A percentile compares a stretch with the other conserved stretches of the same genome.
Evolutionary conservation across 2,329 filamentous ascomycete species (phyloP).

Genomic region (Pseudocercospora pini-densiflorae): DNA sequence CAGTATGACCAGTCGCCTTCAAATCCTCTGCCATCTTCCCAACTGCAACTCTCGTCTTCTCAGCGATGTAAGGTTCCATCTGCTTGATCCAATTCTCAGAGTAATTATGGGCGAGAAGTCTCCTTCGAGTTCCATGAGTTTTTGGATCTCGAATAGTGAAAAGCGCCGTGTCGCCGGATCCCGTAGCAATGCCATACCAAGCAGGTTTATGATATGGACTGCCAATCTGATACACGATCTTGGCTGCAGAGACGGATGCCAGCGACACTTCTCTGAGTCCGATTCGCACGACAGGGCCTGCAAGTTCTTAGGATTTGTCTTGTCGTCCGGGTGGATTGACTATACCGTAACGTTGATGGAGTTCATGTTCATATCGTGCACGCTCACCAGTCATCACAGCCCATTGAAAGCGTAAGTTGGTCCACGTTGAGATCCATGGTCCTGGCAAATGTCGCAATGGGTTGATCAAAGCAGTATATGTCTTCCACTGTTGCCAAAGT

Average conservation of each 20-base stretch:
- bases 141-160: constrained; percentile 10
- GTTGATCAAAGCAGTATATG: neutral
- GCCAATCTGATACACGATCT: constrained; percentile 61
- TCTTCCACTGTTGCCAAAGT: neutral
- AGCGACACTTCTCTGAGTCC: constrained; percentile 59
- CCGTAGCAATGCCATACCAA: constrained; percentile 6
- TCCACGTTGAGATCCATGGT: neutral
- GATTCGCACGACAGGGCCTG: neutral
- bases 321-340: neutral
- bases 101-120: constrained; percentile 7
- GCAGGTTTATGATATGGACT: constrained; percentile 4
- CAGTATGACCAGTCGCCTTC: neutral
- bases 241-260: constrained; percentile 82
- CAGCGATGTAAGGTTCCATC: constrained; percentile 12
- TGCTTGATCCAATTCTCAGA: constrained; percentile 12
- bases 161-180: neutral
- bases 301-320: neutral
- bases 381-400: neutral
- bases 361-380: neutral
- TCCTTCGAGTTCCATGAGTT: constrained; percentile 7
- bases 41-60: neutral
- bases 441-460: neutral
- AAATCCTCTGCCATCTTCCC: constrained; percentile 3
- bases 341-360: neutral
- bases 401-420: neutral